These are phyloP conservation scores for Macrophomina tecta DNA, from an alignment of 2,329 filamentous ascomycete species.

Conservation along the genomic window DNA sequence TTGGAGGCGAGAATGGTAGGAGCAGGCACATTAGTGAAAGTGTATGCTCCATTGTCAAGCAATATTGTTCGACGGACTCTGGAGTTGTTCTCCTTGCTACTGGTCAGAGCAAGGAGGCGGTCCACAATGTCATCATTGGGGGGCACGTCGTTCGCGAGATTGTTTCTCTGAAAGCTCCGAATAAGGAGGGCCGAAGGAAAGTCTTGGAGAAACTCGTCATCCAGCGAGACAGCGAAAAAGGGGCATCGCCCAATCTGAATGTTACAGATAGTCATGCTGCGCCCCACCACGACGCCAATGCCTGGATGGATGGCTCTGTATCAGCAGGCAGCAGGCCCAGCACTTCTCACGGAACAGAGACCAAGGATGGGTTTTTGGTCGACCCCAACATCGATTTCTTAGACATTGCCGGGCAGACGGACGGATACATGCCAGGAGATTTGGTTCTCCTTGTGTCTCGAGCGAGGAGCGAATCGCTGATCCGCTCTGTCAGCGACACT, in stretches of 20 bases:
- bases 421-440: slow-evolving; percentile 98
- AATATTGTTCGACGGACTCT: slow-evolving; percentile 81
- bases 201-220: slow-evolving; percentile 79
- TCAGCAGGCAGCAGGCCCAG: slow-evolving; percentile 48
- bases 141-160: slow-evolving; percentile 94
- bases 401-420: slow-evolving; percentile 89
- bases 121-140: slow-evolving; percentile 89
- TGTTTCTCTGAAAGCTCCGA: slow-evolving; percentile 84
- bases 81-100: slow-evolving; percentile 88
- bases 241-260: slow-evolving; percentile 26
- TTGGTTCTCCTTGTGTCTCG: slow-evolving; percentile 83
- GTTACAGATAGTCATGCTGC: slow-evolving; percentile 14
- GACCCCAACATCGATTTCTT: slow-evolving; percentile 84
- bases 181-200: slow-evolving; percentile 84
- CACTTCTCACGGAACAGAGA: slow-evolving; percentile 35
- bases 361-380: slow-evolving; percentile 67
- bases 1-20: slow-evolving; percentile 89
- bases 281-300: slow-evolving; percentile 34
- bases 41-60: slow-evolving; percentile 78
- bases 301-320: slow-evolving; percentile 75
- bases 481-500: slow-evolving; percentile 70
- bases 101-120: slow-evolving; percentile 87
- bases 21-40: slow-evolving; percentile 93
- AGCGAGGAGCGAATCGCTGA: slow-evolving; percentile 89
- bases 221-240: neutral